Percentiles rank a stretch among this genome's conserved stretches.
These are phyloP conservation scores for Effrenium voratum DNA, from an alignment of 73 alveolate species.

Conservation along the genomic window DNA sequence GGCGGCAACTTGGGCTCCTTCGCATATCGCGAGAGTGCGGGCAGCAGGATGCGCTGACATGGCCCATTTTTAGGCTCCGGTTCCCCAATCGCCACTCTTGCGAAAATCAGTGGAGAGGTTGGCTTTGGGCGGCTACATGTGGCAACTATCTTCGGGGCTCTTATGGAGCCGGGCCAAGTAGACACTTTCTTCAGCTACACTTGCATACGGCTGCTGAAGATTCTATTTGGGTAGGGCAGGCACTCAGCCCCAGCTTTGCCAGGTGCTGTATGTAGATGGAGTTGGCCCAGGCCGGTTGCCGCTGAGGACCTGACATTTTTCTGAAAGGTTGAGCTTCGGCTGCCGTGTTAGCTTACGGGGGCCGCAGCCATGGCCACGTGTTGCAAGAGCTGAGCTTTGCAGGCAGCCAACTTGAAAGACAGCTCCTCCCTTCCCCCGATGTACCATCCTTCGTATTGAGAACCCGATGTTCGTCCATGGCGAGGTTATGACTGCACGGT, in stretches of 20 bases:
- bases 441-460: background rate
- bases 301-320: background rate
- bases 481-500: slow-evolving; percentile 80
- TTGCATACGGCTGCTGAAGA: no score
- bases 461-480: background rate
- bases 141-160: no score
- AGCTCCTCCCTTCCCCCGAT: background rate
- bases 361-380: background rate
- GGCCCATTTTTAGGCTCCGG: no score
- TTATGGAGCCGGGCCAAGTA: no score
- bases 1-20: no score
- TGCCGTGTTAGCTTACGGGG: background rate
- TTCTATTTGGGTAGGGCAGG: no score
- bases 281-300: background rate
- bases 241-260: background rate
- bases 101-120: no score
- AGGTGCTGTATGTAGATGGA: slow-evolving; percentile 34
- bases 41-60: no score
- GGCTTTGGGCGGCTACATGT: no score
- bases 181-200: no score
- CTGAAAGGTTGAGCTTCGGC: background rate
- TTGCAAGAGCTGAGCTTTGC: background rate
- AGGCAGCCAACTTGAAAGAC: background rate
- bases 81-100: no score
- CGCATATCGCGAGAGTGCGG: no score